Base-by-base conservation (phyloP, 768 basidiomycete genomes). In the Suillus plorans region DNA sequence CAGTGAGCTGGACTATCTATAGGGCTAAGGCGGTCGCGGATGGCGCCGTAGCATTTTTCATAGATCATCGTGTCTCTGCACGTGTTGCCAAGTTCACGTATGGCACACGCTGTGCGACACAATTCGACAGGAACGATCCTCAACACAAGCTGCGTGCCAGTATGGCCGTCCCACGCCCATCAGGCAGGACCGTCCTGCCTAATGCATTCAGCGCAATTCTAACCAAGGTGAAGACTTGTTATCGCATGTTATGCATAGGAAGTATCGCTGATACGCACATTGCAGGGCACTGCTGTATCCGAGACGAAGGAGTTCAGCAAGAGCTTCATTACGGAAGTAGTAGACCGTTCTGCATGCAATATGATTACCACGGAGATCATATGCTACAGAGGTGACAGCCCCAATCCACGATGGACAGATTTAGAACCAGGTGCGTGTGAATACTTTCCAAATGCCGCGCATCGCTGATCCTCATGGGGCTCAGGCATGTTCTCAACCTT, bases 1-100 rank as follows among this genome's bases (percentile, higher is more conserved):
- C 25, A 41, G 39, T 41, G 25, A 22, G 5, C 42, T 28, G 58
- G 5, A n/a, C 7, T 8, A 42, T 59, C 34, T 5, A 9, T 60
- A 82, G 82, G 36, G 81, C 78, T 42, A 83, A 82, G 62, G 82
- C 82, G 0, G 82, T 84, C 14, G 78, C 82, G 4, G 80, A 82
- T 22, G 82, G 82, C 1, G 82, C 80, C 14, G 64, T 82, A 12
- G 77, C 77, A 0, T 83, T 78, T 65, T 82, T 79, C 64, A 71
- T 82, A 13, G 80, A 84, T 64, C 80, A 80, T 61, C 74, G 71
- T 34, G 82, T 82, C 25, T 73, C 70, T 1, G 75, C 75, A 20
- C 76, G 83, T 12, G 73, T 80, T 5, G 69, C 80, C 9, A 82
- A 76, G 61, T 74, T 71, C 52, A 72, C 79, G 41, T 83, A 83